Base-by-base conservation (phyloP, 352 stramenopile genomes). In the Thalassiosira hispida region DNA sequence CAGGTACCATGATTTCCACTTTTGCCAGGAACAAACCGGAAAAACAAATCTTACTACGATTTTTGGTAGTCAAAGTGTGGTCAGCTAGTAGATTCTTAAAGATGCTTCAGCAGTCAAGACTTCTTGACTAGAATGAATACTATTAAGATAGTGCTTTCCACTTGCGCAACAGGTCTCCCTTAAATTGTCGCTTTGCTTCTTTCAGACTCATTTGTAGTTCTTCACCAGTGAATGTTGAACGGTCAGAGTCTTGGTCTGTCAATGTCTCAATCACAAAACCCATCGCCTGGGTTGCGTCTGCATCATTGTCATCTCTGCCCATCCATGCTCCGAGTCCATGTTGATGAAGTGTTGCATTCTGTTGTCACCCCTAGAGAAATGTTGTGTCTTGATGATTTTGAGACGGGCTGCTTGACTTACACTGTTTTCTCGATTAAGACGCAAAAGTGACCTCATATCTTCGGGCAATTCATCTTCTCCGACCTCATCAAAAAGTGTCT, bases 101-200 rank as follows among this genome's bases (percentile, higher is more conserved):
- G n/a, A n/a, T n/a, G n/a, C n/a, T n/a, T n/a, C n/a, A n/a, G n/a
- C n/a, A n/a, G n/a, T n/a, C n/a, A n/a, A n/a, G n/a, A n/a, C n/a
- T n/a, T n/a, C n/a, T n/a, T n/a, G n/a, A n/a, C n/a, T n/a, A n/a
- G n/a, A n/a, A n/a, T n/a, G n/a, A n/a, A n/a, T n/a, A n/a, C n/a
- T n/a, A n/a, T n/a, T n/a, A 60, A 31, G 31, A 40, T 35, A 62
- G 12, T 22, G n/a, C 83, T 64, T 90, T 90, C 84, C 84, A 91
- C 61, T 79, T 78, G 11, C 82, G 73, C 18, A 91, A 85, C 11
- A 68, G 82, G 5, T 85, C 82, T 42, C 80, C 35, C 25, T 90
- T 76, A 47, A 79, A 91, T 62, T 79, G 83, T 18, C 56, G 9
- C 65, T 91, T 90, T 38, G 86, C 86, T 63, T 89, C 84, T 73